Evolutionary conservation across 441 rosid genomes (phyloP), one percentile per base, ranked within the genome.

Genomic region (Populus tomentosa): DNA sequence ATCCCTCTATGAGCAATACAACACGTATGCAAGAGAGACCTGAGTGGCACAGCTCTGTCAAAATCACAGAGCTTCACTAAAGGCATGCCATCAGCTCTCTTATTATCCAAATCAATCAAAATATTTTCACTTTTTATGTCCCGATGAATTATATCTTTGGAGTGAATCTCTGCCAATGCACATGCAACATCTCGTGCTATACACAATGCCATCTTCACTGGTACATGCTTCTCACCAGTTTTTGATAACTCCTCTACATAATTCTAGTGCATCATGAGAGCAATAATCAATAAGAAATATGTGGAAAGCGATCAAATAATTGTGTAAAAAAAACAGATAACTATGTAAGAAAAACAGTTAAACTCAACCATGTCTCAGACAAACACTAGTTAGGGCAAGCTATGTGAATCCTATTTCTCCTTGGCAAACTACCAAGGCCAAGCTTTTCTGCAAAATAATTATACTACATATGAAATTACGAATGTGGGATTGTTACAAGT

Each of bases 81-180:
- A 70, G 94, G 96, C 64, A 82, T 84, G 71, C 91, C 91, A 59
- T 91, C 90, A 78, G 83, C 82, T 75, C 84, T 84, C 81, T 86
- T 83, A 30, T 59, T 64, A 74, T 90, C 93, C 65, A 94, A 77
- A 88, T 96, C 97, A 73, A 96, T 85, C 94, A 96, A 79, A 78
- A 96, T 81, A 62, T 96, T 96, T 84, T 94, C 98, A 80, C 99
- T 96, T 86, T 96, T 96, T 67, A 96, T 85, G 84, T 96, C 99
- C 10, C 99, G 98, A 82, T 96, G 99, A 77, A 96, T 91, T 50
- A 96, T 88, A 78, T 93, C 94, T 85, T 89, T 92, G 1, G 96
- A 87, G 75, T 96, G 98, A 76, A 96, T 83, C 89, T 94, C 97
- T 71, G 73, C 74, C 85, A 96, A 81, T 30, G 99, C 99, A 79